Evolutionary conservation across 805 yeast genomes (phyloP).

Genomic region (Myxozyma melibiosi): DNA sequence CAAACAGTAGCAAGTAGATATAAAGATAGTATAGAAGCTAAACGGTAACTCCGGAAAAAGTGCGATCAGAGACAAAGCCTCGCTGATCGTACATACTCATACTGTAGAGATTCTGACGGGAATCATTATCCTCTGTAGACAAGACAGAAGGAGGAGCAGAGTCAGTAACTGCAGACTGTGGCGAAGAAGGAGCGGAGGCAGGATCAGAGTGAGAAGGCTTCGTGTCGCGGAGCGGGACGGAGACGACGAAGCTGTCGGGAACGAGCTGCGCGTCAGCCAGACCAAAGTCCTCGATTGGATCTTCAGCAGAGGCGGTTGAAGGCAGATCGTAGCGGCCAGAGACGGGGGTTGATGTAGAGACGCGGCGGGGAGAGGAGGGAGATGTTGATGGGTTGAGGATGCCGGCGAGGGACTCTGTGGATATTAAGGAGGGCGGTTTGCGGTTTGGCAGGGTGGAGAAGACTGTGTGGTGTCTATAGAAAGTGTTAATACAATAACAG

Average conservation of each 20-base stretch:
- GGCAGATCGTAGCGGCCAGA: background rate
- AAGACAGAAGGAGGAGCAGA: no score
- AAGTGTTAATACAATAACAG: background rate
- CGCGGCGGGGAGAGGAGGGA: background rate
- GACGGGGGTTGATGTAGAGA: background rate
- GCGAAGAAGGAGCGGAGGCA: background rate
- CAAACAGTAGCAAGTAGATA: no score
- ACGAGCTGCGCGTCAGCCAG: slow-evolving; percentile 27
- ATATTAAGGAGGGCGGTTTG: slow-evolving; percentile 12
- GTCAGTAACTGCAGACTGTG: background rate
- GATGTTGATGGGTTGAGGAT: slow-evolving; percentile 6
- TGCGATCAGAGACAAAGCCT: no score
- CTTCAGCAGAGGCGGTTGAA: background rate
- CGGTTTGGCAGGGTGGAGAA: background rate
- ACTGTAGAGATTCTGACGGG: no score
- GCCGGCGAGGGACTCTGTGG: slow-evolving; percentile 10
- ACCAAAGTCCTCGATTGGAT: slow-evolving; percentile 21
- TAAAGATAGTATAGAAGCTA: no score
- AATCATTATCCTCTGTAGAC: no score
- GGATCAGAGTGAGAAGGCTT: background rate
- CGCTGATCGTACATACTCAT: no score
- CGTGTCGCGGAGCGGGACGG: slow-evolving; percentile 23
- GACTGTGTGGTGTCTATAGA: background rate
- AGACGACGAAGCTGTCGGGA: slow-evolving; percentile 28
- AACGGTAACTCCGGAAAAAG: no score